Base-by-base conservation (phyloP, 495 filamentous ascomycete species). In the Corynascus novoguineensis region DNA sequence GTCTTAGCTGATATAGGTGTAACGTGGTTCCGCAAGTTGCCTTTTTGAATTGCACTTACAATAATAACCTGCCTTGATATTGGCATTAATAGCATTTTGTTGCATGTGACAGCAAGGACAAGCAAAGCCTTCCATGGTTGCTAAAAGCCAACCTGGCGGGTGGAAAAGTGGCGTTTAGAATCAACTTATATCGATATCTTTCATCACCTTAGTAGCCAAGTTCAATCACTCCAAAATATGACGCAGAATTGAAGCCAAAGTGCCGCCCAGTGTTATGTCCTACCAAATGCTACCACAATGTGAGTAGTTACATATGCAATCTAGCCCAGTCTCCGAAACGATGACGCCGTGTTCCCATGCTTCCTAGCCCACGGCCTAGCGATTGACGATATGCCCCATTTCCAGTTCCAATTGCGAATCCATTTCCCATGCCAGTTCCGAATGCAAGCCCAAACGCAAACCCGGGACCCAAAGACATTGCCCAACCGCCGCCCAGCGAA, bases 251-350 rank as follows among this genome's bases (percentile, higher is more conserved):
- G 5, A 46, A 46, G 9, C 19, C 44, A 46, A 46, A 46, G 5
- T 5, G 24, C 44, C 44, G 25, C 44, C 44, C 44, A 46, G n/a
- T 11, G 21, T 44, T 21, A 44, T 24, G 7, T 5, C n/a, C n/a
- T 44, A 44, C 3, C 21, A 44, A 41, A 44, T 44, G 40, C 40
- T 44, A 44, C n/a, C 35, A 15, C 5, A n/a, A 38, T 38, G 10
- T n/a, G n/a, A n/a, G n/a, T 38, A 38, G 15, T n/a, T 38, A 44
- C 21, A 10, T 37, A 12, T 28, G 14, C 41, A 55, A 14, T 42
- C 52, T 45, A 60, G 5, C 37, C 44, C 27, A 55, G 32, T 47
- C 56, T 53, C 41, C 40, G 38, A 34, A 53, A 52, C 24, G 56
- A 48, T 3, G 56, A 25, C 38, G 31, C 24, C 38, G 40, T 21